Conservation (phyloP, 148 eudicot genomes). For the Beta vulgaris region DNA sequence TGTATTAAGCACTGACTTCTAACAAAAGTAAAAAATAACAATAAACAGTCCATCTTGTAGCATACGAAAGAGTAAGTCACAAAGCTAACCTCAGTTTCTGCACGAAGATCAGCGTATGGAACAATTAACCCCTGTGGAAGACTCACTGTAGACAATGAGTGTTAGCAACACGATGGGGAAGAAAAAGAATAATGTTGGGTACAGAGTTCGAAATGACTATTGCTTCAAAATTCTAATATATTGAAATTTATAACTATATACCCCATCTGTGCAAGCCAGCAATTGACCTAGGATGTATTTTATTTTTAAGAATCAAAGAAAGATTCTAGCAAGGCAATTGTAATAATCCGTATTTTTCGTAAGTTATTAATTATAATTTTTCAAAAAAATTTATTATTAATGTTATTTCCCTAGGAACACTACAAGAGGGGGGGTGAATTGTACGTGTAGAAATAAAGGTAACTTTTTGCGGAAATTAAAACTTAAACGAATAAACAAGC, state of each 20-base stretch:
- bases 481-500: no score
- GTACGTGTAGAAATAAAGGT: no score
- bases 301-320: not conserved
- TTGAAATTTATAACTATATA: not conserved
- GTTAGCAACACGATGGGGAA: not conserved
- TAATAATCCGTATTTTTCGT: no score
- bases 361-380: no score
- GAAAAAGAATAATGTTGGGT: no score
- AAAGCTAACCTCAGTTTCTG: slow-evolving; percentile 85
- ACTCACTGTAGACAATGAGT: slow-evolving; percentile 63
- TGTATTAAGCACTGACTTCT: not conserved
- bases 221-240: no score
- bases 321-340: not conserved
- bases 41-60: not conserved
- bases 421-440: no score
- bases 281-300: not conserved
- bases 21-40: not conserved
- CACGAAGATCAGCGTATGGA: slow-evolving; percentile 93
- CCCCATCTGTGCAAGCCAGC: slow-evolving; percentile 10
- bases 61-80: slow-evolving; percentile 1
- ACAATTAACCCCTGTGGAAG: slow-evolving; percentile 93
- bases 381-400: no score
- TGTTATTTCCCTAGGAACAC: no score
- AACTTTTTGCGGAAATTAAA: no score
- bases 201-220: no score